Base-by-base conservation (phyloP, 23 red algal species). In the Gracilaria domingensis region DNA sequence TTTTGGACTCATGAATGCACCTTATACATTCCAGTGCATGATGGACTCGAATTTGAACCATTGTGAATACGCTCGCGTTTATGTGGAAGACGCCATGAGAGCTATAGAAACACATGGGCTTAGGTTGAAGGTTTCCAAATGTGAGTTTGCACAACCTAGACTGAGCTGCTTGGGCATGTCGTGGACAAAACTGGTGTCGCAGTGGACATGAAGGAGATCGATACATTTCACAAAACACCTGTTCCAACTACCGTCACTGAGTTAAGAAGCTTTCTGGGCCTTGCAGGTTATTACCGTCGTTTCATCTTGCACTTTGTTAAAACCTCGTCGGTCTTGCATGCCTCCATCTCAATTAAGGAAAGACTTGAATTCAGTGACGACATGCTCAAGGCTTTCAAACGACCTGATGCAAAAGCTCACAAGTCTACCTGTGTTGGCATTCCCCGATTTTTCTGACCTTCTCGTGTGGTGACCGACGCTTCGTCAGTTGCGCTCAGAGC, bases 271-370 rank as follows among this genome's bases (percentile, higher is more conserved):
- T 74, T 87, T 33, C n/a, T 87, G 39, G 39, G 83, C 12, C 48
- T 44, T 29, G 59, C 64, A n/a, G 21, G 20, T 21, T 72, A 87
- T 58, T 87, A 21, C 26, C 32, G 0, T 14, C 65, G 62, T 33
- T 87, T 75, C 61, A 87, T 87, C 62, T 56, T 23, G 55, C 12
- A 14, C n/a, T 87, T 74, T 0, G 37, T 65, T 28, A 28, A 87
- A 47, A 75, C 42, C 25, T 56, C 83, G 65, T n/a, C 65, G 23
- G 44, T 30, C 12, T 16, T 87, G 8, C 64, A 87, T 4, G 42
- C 16, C n/a, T 9, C 40, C 13, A 87, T 12, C 1, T 13, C 62
- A 24, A 4, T 8, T 36, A 87, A 87, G 0, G 28, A 51, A 17
- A 83, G 26, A 2, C 35, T 61, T n/a, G 4, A 32, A 16, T 83